Evolutionary conservation across 495 filamentous ascomycete genomes (phyloP).

Genomic region (Hamigera avellanea): DNA sequence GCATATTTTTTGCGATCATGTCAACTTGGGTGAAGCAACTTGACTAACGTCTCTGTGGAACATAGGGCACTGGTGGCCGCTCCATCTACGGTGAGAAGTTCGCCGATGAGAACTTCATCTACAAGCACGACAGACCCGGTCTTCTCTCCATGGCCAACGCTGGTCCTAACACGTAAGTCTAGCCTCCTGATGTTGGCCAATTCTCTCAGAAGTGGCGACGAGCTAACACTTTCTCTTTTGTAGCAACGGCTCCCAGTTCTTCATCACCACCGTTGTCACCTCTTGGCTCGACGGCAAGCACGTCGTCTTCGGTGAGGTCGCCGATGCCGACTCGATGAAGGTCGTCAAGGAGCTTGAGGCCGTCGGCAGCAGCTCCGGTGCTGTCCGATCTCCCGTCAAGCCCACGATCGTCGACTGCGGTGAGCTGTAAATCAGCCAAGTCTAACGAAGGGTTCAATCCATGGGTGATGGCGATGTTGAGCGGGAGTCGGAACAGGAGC

Average conservation of each 20-base stretch:
- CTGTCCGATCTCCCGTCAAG: conserved; percentile 49
- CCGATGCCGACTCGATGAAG: conserved; percentile 46
- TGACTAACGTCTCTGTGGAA: conserved; percentile 4
- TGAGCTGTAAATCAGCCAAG: conserved; percentile 30
- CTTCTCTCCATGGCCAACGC: conserved; percentile 96
- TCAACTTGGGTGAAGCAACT: not conserved
- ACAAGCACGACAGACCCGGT: conserved; percentile 79
- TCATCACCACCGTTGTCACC: conserved; percentile 88
- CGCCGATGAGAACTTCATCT: conserved; percentile 85
- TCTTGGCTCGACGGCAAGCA: conserved; percentile 94
- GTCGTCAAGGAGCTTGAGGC: conserved; percentile 67
- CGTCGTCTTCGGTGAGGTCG: conserved; percentile 95
- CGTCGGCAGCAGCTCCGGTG: conserved; percentile 49
- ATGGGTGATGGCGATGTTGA: too few relatives aligned
- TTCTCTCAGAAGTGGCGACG: too few relatives aligned
- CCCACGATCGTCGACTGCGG: conserved; percentile 56
- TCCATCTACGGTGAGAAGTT: conserved; percentile 98
- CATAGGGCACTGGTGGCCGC: conserved; percentile 75
- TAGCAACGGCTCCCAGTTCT: conserved; percentile 95
- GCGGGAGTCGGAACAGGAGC: too few relatives aligned
- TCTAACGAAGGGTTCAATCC: too few relatives aligned
- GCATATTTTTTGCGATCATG: too few relatives aligned
- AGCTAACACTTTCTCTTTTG: not conserved
- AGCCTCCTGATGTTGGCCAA: too few relatives aligned
- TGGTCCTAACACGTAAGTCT: conserved; percentile 65